phyloP scores from a whole-genome alignment of 768 basidiomycete genomes.

The Lactarius evosmus region DNA sequence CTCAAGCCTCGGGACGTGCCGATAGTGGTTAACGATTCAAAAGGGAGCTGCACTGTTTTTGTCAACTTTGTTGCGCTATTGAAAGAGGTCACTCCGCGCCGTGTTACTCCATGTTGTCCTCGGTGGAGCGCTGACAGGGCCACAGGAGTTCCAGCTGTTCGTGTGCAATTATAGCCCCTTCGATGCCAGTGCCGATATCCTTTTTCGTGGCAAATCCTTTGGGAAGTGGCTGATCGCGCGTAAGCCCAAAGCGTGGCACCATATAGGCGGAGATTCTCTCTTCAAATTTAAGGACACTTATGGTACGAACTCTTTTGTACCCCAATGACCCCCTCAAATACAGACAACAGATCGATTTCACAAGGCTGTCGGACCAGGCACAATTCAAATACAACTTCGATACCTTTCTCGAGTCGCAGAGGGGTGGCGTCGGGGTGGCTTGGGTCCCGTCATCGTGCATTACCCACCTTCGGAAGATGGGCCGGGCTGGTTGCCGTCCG shows the following conservation, averaged over 20 bases:
- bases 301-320: neutral
- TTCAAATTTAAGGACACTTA: constrained; percentile 9
- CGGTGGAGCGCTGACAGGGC: neutral
- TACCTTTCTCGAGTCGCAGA: neutral
- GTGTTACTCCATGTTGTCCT: too few relatives aligned
- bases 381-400: constrained; percentile 6
- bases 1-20: constrained; percentile 8
- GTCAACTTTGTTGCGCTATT: constrained; percentile 5
- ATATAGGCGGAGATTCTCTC: constrained; percentile 8
- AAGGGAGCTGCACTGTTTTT: constrained; percentile 1
- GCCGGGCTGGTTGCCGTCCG: neutral
- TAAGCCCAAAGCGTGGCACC: constrained; percentile 11
- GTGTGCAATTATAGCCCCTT: neutral
- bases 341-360: constrained; percentile 4
- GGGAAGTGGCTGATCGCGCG: constrained; percentile 16
- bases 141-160: constrained; percentile 9
- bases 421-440: neutral
- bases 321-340: too few relatives aligned
- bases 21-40: neutral
- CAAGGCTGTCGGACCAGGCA: neutral
- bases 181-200: constrained; percentile 14
- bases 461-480: constrained; percentile 5
- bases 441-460: constrained; percentile 3
- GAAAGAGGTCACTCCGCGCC: constrained; percentile 12
- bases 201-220: neutral